Conservation (phyloP, 768 basidiomycete genomes). For the Lentinula lateritia region DNA sequence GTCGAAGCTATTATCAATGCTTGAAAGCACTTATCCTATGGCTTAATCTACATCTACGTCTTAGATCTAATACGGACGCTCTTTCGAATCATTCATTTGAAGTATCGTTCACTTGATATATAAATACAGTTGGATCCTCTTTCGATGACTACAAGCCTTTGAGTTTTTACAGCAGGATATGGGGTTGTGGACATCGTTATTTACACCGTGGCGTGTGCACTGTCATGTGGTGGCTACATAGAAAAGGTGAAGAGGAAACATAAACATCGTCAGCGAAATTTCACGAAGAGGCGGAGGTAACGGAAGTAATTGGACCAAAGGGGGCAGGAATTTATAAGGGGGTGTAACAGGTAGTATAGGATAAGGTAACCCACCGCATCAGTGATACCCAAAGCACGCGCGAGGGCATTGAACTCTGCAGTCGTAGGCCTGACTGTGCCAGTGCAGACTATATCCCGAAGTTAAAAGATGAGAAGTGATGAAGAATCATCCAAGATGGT, state of each 20-base stretch:
- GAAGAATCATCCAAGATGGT: too few relatives aligned
- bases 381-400: slow-evolving; percentile 34
- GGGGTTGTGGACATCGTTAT: not conserved
- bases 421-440: slow-evolving; percentile 35
- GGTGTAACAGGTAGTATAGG: not conserved
- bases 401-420: slow-evolving; percentile 45
- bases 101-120: not conserved
- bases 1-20: slow-evolving; percentile 36
- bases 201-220: slow-evolving; percentile 19
- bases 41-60: not conserved
- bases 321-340: not conserved
- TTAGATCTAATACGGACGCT: too few relatives aligned
- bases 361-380: slow-evolving; percentile 21
- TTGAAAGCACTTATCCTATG: not conserved
- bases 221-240: slow-evolving; percentile 20
- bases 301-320: not conserved
- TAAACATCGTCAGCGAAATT: not conserved
- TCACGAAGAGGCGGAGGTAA: not conserved
- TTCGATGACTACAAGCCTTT: too few relatives aligned
- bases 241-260: too few relatives aligned
- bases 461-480: not conserved
- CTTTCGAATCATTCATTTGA: too few relatives aligned
- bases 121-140: not conserved
- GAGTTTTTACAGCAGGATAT: too few relatives aligned
- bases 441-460: slow-evolving; percentile 37